Base-by-base conservation (phyloP, 2,329 filamentous ascomycete genomes). In the Fusarium udum region DNA sequence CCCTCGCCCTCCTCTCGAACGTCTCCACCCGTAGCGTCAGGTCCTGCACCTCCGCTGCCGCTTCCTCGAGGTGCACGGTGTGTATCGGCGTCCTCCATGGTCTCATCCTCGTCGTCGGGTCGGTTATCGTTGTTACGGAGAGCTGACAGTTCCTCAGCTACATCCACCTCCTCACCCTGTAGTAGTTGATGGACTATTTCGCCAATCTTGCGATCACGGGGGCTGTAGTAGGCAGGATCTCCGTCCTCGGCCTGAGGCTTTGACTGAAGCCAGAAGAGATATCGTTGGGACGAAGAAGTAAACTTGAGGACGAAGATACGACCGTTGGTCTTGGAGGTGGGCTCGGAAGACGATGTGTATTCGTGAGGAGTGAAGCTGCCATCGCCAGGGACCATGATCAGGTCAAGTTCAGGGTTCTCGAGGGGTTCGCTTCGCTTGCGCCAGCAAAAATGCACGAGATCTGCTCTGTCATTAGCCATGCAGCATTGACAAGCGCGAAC, bases 381-480 rank as follows among this genome's bases (percentile, higher is more conserved):
- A 82, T 99, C 97, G 61, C 89, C 88, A 28, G 96, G 95, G 59
- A 99, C 92, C 93, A 98, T 98, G 78, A 98, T 90, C 42, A 99
- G 89, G 81, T 99, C 95, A 72, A 97, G 85, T 69, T 96, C 92
- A 65, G 95, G 92, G 67, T 93, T 85, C 72, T 92, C 89, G 75
- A 94, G 84, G 28, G 91, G 86, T 66, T 90, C 89, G 75, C 87
- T 88, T 75, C 96, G 92, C 78, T 93, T 91, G 75, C 95, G 92
- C 97, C 97, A 99, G 89, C 95, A 98, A 85, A 99, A 97, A 85
- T 98, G 95, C 69, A 97, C 88, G 69, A 99, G 89, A 59, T 98
- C 93, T 95, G 74, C n/a, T 32, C 46, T 16, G 36, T 26, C 28
- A 31, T 73, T 39, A 73, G 56, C 36, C n/a, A 62, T 36, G 32